Conservation (phyloP, 345 rosid genomes). For the Acer saccharum region DNA sequence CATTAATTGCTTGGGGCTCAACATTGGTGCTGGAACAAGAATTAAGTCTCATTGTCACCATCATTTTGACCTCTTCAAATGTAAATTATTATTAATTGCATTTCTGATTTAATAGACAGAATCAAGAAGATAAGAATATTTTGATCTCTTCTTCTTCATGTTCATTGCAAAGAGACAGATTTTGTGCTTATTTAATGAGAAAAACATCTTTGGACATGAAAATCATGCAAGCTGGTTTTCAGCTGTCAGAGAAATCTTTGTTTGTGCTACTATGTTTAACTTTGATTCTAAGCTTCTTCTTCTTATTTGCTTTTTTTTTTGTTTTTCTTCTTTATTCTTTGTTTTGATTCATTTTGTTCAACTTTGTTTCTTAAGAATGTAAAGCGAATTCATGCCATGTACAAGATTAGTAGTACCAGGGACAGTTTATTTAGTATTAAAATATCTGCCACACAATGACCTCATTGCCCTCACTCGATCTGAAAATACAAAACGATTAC, state of each 20-base stretch:
- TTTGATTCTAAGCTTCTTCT: constrained; percentile 54
- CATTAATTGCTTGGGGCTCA: constrained; percentile 20
- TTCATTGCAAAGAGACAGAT: constrained; percentile 8
- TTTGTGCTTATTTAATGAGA: neutral
- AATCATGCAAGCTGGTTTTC: constrained; percentile 13
- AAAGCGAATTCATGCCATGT: neutral
- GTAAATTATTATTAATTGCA: neutral
- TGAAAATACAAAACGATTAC: too few relatives aligned
- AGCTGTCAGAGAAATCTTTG: constrained; percentile 18
- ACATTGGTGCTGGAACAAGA: constrained; percentile 9
- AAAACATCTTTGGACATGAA: neutral
- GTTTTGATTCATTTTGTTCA: constrained; percentile 17
- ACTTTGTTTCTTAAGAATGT: constrained; percentile 16
- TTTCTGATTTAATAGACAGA: constrained; percentile 26
- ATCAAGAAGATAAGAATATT: constrained; percentile 33
- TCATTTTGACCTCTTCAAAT: constrained; percentile 9
- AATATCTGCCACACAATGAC: too few relatives aligned
- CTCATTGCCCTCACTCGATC: too few relatives aligned
- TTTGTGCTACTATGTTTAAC: constrained; percentile 25
- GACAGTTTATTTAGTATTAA: neutral
- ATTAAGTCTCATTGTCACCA: constrained; percentile 30
- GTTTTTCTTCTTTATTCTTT: constrained; percentile 41
- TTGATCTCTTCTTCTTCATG: constrained; percentile 40
- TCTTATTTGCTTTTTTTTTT: constrained; percentile 28
- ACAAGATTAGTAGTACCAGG: neutral